Base-by-base conservation (phyloP, 306 rosid species). In the Elaeagnus macrophylla region DNA sequence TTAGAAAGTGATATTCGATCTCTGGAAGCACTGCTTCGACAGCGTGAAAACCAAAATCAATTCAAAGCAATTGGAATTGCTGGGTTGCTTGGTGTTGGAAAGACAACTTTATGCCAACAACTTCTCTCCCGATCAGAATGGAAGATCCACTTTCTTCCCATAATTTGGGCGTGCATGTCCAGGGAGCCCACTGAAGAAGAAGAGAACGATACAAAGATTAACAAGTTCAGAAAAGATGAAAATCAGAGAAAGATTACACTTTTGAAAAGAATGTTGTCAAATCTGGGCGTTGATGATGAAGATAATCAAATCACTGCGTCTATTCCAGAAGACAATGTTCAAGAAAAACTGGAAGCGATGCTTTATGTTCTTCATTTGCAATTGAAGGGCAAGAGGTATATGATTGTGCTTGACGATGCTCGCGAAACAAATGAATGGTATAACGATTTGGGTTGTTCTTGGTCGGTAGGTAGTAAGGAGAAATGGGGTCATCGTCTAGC, bases 41-140 rank as follows among this genome's bases (percentile, higher is more conserved):
- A 5, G 9, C 36, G 42, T 11, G 46, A 43, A 38, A 19, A 6
- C 37, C n/a, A 18, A 40, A 37, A 47, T 12, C 19, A 47, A 11
- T 72, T 72, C 60, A 66, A 56, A 32, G 52, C 65, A 7, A 58
- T 72, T 14, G 72, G 68, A 14, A 51, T 72, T 45, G 50, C 51
- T 9, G 72, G 72, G 35, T 35, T 35, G 11, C 61, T 35, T 7
- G 77, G 72, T 7, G 53, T 61, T 6, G 68, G 77, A 2, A 72
- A 72, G 45, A 54, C 72, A 2, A 37, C 56, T n/a, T 32, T 72
- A 12, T 66, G 64, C 61, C 55, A 39, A 46, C 10, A 8, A 1
- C 42, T 69, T 42, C 25, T 69, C 42, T 41, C 43, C 38, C 10
- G 3, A 3, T 11, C 42, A n/a, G 35, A 58, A 7, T 17, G 39